phyloP scores from a whole-genome alignment of 1,284 basidiomycete species.

The Fomitiporia mediterranea region DNA sequence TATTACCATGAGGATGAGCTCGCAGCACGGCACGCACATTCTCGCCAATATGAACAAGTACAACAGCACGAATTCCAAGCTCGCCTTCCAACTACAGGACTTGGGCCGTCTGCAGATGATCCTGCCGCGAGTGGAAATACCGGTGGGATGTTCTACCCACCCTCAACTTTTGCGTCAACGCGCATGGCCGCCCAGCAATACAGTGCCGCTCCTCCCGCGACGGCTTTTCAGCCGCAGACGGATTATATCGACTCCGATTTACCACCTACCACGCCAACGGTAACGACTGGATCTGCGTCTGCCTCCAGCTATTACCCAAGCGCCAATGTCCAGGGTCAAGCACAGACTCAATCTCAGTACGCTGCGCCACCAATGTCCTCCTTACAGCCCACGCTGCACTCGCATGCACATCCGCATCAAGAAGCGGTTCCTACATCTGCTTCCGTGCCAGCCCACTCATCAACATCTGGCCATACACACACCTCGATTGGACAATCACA shows the following conservation, averaged over 20 bases:
- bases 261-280: not conserved
- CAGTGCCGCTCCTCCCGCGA: constrained; percentile 1
- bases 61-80: constrained; percentile 12
- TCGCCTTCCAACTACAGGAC: not conserved
- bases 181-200: constrained; percentile 13
- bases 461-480: not conserved
- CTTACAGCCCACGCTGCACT: not conserved
- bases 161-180: constrained; percentile 9
- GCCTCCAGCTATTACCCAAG: not conserved
- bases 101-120: not conserved
- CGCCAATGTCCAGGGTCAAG: not conserved
- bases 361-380: not conserved
- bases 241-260: not conserved
- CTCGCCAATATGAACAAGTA: not conserved
- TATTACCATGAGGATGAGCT: constrained; percentile 5
- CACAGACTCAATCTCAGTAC: not conserved
- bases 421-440: not conserved
- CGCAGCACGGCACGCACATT: not conserved
- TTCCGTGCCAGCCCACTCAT: not conserved
- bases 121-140: not conserved
- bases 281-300: too few species aligned
- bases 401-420: not conserved
- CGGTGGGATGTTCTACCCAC: constrained; percentile 6
- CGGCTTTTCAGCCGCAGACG: not conserved
- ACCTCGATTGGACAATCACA: not conserved